These are phyloP conservation scores for Trametes villosa DNA, from an alignment of 768 basidiomycete species.

Conservation along the genomic window DNA sequence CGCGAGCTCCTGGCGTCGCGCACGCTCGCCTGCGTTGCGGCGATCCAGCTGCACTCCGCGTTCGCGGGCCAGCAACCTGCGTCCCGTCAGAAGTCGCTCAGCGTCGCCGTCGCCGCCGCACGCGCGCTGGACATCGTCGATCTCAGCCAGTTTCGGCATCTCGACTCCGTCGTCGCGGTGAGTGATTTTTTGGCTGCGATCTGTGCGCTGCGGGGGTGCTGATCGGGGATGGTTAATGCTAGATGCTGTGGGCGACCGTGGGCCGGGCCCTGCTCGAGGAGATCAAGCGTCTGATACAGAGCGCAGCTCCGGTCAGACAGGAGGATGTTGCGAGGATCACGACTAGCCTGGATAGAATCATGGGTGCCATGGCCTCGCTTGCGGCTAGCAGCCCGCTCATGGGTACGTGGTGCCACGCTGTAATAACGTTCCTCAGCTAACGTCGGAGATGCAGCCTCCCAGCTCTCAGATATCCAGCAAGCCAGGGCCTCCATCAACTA, in stretches of 20 bases:
- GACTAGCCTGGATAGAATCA: conserved; percentile 25
- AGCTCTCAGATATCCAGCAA: conserved; percentile 16
- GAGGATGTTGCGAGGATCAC: conserved; percentile 18
- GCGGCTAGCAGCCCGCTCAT: conserved; percentile 28
- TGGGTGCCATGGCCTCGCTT: conserved; percentile 25
- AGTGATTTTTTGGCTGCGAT: background rate
- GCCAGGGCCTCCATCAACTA: background rate
- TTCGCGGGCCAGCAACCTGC: conserved; percentile 21
- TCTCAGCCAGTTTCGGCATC: conserved; percentile 16
- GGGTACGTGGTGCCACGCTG: conserved; percentile 22
- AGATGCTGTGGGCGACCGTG: conserved; percentile 29
- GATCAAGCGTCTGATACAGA: conserved; percentile 15
- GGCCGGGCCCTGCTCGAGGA: conserved; percentile 29
- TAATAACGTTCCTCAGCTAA: background rate
- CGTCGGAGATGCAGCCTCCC: background rate
- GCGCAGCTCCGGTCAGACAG: background rate
- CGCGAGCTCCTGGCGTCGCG: conserved; percentile 26
- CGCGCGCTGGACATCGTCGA: conserved; percentile 24
- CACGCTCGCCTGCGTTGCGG: conserved; percentile 28
- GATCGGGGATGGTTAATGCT: background rate
- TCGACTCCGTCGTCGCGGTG: conserved; percentile 35
- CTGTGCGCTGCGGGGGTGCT: background rate
- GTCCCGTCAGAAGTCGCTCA: conserved; percentile 26
- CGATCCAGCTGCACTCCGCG: conserved; percentile 31
- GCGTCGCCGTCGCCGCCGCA: conserved; percentile 25